Conservation (phyloP, 768 basidiomycete species). For the Leucosporidium creatinivorum region DNA sequence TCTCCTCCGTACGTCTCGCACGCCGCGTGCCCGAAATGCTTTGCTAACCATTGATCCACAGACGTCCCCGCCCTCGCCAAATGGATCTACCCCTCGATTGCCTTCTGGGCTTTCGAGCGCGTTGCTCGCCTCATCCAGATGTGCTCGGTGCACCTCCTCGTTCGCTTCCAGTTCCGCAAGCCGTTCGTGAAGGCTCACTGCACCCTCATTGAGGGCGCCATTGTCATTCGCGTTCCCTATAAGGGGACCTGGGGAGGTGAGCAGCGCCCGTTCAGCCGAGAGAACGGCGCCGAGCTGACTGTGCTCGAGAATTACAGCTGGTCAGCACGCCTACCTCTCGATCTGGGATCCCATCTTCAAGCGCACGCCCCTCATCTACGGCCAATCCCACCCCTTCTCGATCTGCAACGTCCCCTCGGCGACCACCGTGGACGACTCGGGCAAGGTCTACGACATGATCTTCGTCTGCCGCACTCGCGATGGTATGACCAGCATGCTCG, state of each 20-base stretch:
- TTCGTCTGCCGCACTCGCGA: conserved; percentile 24
- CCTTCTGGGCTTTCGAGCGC: conserved; percentile 1
- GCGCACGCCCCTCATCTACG: not conserved
- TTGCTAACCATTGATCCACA: too few species aligned
- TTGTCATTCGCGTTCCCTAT: not conserved
- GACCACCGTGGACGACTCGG: not conserved
- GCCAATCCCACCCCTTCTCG: not conserved
- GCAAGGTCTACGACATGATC: conserved; percentile 6
- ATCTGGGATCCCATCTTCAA: not conserved
- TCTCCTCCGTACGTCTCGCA: not conserved
- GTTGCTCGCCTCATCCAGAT: not conserved
- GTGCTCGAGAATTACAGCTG: not conserved
- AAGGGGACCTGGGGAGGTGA: not conserved
- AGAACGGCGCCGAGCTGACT: too few species aligned
- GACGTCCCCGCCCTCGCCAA: conserved; percentile 5
- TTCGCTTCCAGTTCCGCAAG: not conserved
- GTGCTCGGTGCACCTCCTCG: not conserved
- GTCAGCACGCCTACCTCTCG: not conserved
- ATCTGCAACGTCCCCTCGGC: not conserved
- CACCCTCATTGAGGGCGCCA: not conserved
- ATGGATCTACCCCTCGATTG: not conserved
- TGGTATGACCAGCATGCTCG: conserved; percentile 19
- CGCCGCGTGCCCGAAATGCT: too few species aligned
- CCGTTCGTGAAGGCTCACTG: conserved; percentile 1
- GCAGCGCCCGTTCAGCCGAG: too few species aligned